Evolutionary conservation across 2,329 filamentous ascomycete genomes (phyloP).

Genomic region (Graphiopsis chlorocephala): DNA sequence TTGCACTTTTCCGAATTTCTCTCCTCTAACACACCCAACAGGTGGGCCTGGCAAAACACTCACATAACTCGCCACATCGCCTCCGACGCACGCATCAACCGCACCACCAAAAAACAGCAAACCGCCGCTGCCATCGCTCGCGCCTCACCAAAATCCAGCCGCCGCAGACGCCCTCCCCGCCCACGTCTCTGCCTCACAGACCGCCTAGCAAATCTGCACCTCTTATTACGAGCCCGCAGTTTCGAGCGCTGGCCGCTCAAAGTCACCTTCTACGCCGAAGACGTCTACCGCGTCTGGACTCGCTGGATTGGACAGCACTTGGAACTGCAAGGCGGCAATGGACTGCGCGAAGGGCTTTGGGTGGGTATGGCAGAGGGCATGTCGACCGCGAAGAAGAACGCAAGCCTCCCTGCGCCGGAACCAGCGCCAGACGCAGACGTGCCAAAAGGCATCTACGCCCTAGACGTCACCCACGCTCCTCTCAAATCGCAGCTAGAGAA

Average conservation of each 20-base stretch:
- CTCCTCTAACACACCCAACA: slow-evolving; percentile 35
- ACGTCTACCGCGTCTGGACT: slow-evolving; percentile 69
- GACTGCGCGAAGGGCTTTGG: slow-evolving; percentile 36
- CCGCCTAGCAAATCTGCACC: slow-evolving; percentile 74
- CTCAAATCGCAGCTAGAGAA: slow-evolving; percentile 54
- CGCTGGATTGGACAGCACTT: slow-evolving; percentile 53
- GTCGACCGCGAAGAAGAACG: slow-evolving; percentile 20
- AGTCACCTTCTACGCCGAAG: slow-evolving; percentile 72
- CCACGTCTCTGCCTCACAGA: slow-evolving; percentile 62
- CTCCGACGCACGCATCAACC: slow-evolving; percentile 56
- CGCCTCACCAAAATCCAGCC: slow-evolving; percentile 39
- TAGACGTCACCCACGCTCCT: slow-evolving; percentile 54
- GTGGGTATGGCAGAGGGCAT: slow-evolving; percentile 30
- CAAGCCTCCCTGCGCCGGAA: slow-evolving; percentile 16
- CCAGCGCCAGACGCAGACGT: slow-evolving; percentile 3
- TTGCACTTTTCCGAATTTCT: background rate
- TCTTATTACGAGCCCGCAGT: slow-evolving; percentile 73
- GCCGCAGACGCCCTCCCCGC: slow-evolving; percentile 50
- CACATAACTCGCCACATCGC: slow-evolving; percentile 78
- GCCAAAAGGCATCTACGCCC: slow-evolving; percentile 38
- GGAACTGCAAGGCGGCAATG: slow-evolving; percentile 28
- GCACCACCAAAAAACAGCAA: slow-evolving; percentile 35
- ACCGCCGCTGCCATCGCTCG: slow-evolving; percentile 36
- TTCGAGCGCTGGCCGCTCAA: slow-evolving; percentile 81
- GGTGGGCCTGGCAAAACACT: slow-evolving; percentile 90